Evolutionary conservation across 2,329 filamentous ascomycete species (phyloP).

Genomic region (Rugonectria rugulosa): DNA sequence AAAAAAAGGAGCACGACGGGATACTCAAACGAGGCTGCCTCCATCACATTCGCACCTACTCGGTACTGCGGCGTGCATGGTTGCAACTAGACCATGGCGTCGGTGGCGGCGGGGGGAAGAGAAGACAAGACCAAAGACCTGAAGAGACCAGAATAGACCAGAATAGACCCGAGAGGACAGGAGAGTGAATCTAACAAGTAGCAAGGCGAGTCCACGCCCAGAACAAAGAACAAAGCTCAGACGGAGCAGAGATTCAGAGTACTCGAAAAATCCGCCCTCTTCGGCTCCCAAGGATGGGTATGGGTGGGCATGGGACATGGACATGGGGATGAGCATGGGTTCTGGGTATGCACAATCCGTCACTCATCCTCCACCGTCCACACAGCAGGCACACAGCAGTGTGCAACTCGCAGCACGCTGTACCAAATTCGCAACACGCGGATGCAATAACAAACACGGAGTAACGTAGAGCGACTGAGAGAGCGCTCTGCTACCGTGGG

Average conservation of each 20-base stretch:
- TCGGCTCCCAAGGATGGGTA: slow-evolving; percentile 14
- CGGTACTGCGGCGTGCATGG: slow-evolving; percentile 1
- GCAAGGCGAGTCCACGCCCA: not conserved
- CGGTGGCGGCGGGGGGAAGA: not conserved
- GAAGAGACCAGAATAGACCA: not conserved
- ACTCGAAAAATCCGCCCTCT: slow-evolving; percentile 9
- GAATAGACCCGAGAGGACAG: too few species aligned
- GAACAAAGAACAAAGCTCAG: slow-evolving; percentile 4
- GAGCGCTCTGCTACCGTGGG: not conserved
- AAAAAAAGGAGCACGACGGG: not conserved
- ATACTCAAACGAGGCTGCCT: not conserved
- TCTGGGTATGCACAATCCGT: not conserved
- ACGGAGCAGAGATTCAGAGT: not conserved
- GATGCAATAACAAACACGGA: slow-evolving; percentile 17
- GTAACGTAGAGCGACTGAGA: not conserved
- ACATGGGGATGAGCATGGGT: slow-evolving; percentile 3
- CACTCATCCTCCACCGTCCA: slow-evolving; percentile 6
- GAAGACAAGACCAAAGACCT: not conserved
- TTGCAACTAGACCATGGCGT: not conserved
- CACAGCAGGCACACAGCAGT: slow-evolving; percentile 3
- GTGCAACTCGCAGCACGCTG: not conserved
- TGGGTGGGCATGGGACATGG: slow-evolving; percentile 9
- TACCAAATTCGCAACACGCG: not conserved
- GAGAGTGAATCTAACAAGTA: slow-evolving; percentile 9
- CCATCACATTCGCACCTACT: not conserved